These are phyloP conservation scores for Daldinia vernicosa DNA, from an alignment of 495 filamentous ascomycete genomes.

Conservation along the genomic window DNA sequence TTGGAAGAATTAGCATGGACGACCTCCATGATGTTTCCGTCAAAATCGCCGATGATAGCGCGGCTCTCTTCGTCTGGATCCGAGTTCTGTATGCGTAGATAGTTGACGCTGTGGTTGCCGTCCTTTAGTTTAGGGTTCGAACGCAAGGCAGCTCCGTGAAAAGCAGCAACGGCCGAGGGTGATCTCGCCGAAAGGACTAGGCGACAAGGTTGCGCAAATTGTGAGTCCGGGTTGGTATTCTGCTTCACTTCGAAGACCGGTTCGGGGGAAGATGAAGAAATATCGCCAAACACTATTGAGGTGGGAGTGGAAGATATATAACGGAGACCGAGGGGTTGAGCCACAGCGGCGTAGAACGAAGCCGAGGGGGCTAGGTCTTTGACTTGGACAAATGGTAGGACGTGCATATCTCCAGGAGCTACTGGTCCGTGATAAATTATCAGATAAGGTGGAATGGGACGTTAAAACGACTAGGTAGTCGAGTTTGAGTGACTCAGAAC, in stretches of 20 bases:
- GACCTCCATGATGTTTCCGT: slow-evolving; percentile 63
- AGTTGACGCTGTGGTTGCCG: slow-evolving; percentile 18
- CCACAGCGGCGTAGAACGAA: slow-evolving; percentile 80
- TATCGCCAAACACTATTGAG: slow-evolving; percentile 47
- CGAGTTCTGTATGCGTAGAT: slow-evolving; percentile 23
- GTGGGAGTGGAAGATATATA: slow-evolving; percentile 60
- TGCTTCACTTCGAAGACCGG: slow-evolving; percentile 55
- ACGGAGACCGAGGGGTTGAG: slow-evolving; percentile 76
- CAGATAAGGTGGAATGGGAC: slow-evolving; percentile 2
- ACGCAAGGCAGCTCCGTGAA: slow-evolving; percentile 53
- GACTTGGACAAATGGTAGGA: slow-evolving; percentile 64
- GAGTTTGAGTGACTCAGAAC: slow-evolving; percentile 1
- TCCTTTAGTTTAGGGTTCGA: slow-evolving; percentile 47
- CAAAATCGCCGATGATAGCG: slow-evolving; percentile 56
- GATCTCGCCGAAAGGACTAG: slow-evolving; percentile 54
- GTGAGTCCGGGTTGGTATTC: slow-evolving; percentile 38
- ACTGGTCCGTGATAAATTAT: slow-evolving; percentile 19
- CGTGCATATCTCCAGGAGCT: slow-evolving; percentile 37
- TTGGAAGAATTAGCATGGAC: slow-evolving; percentile 48
- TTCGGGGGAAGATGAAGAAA: slow-evolving; percentile 40
- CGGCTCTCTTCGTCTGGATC: slow-evolving; percentile 46
- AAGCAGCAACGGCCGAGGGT: slow-evolving; percentile 52
- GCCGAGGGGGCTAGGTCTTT: slow-evolving; percentile 78
- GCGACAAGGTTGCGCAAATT: slow-evolving; percentile 47
- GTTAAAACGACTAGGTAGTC: slow-evolving; percentile 9